Evolutionary conservation across 1,284 basidiomycete genomes (phyloP).

Genomic region (Trichosporon inkin): DNA sequence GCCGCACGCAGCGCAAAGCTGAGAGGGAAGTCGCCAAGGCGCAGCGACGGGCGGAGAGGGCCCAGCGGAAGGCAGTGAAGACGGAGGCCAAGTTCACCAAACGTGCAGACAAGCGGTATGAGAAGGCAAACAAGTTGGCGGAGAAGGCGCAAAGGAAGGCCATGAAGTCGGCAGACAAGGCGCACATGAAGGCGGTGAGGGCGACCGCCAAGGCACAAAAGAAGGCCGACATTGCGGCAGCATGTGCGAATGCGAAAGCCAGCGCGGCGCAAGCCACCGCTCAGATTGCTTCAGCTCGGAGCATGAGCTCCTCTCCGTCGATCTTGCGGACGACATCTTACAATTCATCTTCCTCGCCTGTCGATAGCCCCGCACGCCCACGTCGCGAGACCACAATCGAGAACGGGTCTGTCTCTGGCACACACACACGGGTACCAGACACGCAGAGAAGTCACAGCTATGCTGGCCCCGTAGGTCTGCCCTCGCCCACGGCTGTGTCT

Average conservation of each 20-base stretch:
- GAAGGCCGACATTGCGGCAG: neutral
- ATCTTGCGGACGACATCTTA: neutral
- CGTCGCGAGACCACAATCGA: neutral
- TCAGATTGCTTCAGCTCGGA: neutral
- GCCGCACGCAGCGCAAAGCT: constrained; percentile 6
- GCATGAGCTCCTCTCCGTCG: neutral
- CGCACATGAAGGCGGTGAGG: constrained; percentile 4
- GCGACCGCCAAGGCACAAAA: constrained; percentile 1
- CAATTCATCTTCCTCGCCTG: neutral
- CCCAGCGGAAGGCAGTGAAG: constrained; percentile 2
- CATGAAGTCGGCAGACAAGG: constrained; percentile 2
- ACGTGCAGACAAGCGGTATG: neutral
- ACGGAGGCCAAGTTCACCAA: neutral
- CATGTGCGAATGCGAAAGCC: neutral
- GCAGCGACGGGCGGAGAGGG: constrained; percentile 10
- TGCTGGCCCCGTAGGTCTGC: neutral
- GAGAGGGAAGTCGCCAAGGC: constrained; percentile 15
- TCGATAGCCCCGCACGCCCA: neutral
- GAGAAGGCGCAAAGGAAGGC: constrained; percentile 4
- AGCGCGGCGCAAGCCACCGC: constrained; percentile 1
- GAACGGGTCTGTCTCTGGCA: neutral
- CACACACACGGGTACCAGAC: neutral
- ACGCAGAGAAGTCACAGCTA: neutral
- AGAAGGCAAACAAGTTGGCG: constrained; percentile 12
- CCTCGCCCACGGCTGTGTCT: neutral